phyloP scores from a whole-genome alignment of 1,284 basidiomycete genomes.

The Xerocomus nothofagi region DNA sequence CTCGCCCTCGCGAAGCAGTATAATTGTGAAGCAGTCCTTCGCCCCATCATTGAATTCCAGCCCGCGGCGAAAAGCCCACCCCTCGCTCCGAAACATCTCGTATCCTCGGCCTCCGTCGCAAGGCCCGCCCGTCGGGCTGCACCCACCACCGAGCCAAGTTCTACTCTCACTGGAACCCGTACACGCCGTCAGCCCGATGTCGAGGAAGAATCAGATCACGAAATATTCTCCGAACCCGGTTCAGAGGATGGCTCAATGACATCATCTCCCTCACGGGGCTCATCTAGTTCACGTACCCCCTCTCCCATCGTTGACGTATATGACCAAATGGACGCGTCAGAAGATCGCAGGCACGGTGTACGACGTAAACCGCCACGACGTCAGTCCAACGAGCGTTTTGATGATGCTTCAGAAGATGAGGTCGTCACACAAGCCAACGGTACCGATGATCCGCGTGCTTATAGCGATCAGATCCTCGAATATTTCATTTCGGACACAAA shows the following conservation, averaged over 20 bases:
- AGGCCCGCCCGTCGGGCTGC: constrained; percentile 55
- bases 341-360: constrained; percentile 39
- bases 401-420: constrained; percentile 46
- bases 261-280: constrained; percentile 80
- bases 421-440: constrained; percentile 39
- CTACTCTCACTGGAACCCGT: constrained; percentile 46
- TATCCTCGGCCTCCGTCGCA: constrained; percentile 57
- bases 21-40: constrained; percentile 86
- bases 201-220: constrained; percentile 56
- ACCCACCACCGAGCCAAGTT: constrained; percentile 34
- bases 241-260: constrained; percentile 86
- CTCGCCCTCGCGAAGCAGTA: constrained; percentile 89
- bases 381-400: constrained; percentile 39
- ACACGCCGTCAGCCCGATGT: constrained; percentile 51
- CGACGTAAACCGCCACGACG: constrained; percentile 43
- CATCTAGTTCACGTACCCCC: constrained; percentile 86
- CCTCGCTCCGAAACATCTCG: constrained; percentile 93
- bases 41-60: constrained; percentile 94
- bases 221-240: constrained; percentile 59
- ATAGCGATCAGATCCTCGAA: constrained; percentile 96
- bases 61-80: constrained; percentile 93
- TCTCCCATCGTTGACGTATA: constrained; percentile 71
- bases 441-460: constrained; percentile 53
- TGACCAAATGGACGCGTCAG: constrained; percentile 42
- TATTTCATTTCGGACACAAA: constrained; percentile 99